Conservation (phyloP, 768 basidiomycete species). For the Wakefieldia striispora region DNA sequence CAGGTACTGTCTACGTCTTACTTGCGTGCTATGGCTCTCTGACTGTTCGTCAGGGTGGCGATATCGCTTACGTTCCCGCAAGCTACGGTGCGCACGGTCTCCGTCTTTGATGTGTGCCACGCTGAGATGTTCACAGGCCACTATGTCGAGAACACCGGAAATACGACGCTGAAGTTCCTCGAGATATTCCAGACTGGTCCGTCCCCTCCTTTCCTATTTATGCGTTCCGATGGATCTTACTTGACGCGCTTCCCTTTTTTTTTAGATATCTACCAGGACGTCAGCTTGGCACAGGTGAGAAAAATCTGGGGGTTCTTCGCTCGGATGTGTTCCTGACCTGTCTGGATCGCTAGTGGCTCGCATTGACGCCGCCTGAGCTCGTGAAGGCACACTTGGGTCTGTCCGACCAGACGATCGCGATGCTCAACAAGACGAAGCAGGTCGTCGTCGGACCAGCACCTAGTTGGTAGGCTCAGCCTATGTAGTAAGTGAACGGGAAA, state of each 20-base stretch:
- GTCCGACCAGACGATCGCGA: slow-evolving; percentile 34
- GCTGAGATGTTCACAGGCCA: slow-evolving; percentile 34
- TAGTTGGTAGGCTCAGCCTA: neutral
- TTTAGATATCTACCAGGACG: slow-evolving; percentile 27
- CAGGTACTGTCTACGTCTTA: slow-evolving; percentile 30
- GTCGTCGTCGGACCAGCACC: slow-evolving; percentile 32
- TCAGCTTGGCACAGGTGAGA: slow-evolving; percentile 47
- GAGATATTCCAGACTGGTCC: slow-evolving; percentile 47
- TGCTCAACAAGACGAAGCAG: slow-evolving; percentile 40
- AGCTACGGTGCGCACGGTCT: slow-evolving; percentile 8
- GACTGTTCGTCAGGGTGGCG: slow-evolving; percentile 14
- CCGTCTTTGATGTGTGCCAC: neutral
- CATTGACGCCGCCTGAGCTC: slow-evolving; percentile 44
- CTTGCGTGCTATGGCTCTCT: neutral
- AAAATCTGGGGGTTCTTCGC: neutral
- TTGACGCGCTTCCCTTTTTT: neutral
- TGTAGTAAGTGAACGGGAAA: too few species aligned
- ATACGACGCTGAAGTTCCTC: slow-evolving; percentile 45
- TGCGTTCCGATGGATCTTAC: neutral
- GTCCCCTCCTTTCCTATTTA: neutral
- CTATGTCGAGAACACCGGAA: slow-evolving; percentile 55
- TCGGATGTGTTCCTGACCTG: neutral
- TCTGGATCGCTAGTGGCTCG: slow-evolving; percentile 37
- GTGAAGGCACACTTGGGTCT: slow-evolving; percentile 46
- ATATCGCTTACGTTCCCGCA: slow-evolving; percentile 17